Evolutionary conservation across 179 eudicot species (phyloP).

Genomic region (Silene coronaria): DNA sequence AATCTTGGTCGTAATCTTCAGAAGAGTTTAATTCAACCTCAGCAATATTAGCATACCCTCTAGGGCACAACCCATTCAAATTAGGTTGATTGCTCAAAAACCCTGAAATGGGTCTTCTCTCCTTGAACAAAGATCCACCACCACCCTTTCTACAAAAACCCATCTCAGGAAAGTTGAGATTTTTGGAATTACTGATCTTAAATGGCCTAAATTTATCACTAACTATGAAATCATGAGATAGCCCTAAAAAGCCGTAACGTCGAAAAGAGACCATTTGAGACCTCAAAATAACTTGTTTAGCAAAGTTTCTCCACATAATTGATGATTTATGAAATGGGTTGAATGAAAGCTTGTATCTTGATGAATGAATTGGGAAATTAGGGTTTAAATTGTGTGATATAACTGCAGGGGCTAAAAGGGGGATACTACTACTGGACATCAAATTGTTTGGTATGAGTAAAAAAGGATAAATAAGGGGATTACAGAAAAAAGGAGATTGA

Average conservation of each 20-base stretch:
- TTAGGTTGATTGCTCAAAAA: conserved; percentile 25
- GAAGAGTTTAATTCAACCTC: conserved; percentile 47
- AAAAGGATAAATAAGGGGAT: neutral
- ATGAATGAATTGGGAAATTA: conserved; percentile 21
- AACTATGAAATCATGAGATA: conserved; percentile 26
- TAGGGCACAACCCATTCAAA: conserved; percentile 36
- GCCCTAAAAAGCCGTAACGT: conserved; percentile 37
- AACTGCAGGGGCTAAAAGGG: conserved; percentile 28
- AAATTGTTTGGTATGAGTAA: conserved; percentile 21
- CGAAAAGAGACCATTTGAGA: conserved; percentile 28
- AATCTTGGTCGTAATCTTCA: conserved; percentile 49
- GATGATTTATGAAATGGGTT: conserved; percentile 26
- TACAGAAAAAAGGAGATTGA: neutral
- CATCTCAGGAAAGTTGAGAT: conserved; percentile 29
- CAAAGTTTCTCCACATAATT: conserved; percentile 62
- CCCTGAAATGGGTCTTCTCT: conserved; percentile 32
- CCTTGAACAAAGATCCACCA: conserved; percentile 27
- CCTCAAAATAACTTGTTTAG: conserved; percentile 36
- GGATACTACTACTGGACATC: conserved; percentile 47
- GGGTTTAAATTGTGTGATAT: conserved; percentile 22
- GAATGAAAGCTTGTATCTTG: conserved; percentile 13
- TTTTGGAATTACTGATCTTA: conserved; percentile 27
- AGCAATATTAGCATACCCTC: conserved; percentile 61
- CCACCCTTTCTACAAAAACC: conserved; percentile 38
- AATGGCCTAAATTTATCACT: conserved; percentile 24